These are phyloP conservation scores for Suillus decipiens DNA, from an alignment of 768 basidiomycete species.

Conservation along the genomic window DNA sequence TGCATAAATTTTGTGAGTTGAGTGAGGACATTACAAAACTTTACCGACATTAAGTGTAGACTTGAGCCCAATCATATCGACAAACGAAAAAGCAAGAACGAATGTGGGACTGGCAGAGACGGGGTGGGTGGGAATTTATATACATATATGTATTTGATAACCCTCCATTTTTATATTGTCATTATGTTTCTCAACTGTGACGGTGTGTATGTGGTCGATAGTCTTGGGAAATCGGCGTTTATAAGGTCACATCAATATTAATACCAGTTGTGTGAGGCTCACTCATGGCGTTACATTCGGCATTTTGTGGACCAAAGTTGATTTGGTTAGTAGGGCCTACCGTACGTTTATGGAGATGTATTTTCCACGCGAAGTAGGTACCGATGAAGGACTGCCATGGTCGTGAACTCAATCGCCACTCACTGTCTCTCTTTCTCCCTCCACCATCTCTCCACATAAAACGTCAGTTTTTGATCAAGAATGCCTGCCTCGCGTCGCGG, in stretches of 20 bases:
- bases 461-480: constrained; percentile 12
- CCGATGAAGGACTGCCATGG: constrained; percentile 12
- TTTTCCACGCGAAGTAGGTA: constrained; percentile 26
- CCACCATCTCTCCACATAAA: constrained; percentile 11
- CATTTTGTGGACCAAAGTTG: neutral
- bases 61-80: constrained; percentile 91
- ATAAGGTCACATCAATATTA: constrained; percentile 1
- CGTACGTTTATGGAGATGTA: constrained; percentile 9
- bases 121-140: constrained; percentile 3
- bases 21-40: neutral
- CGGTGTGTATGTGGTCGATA: neutral
- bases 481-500: constrained; percentile 78
- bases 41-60: constrained; percentile 77
- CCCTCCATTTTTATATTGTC: neutral
- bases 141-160: neutral
- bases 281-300: neutral
- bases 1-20: constrained; percentile 29
- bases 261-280: neutral
- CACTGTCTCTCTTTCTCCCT: constrained; percentile 16
- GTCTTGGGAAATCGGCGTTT: constrained; percentile 2
- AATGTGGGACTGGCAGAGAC: neutral
- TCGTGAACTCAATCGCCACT: constrained; percentile 21
- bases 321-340: constrained; percentile 2
- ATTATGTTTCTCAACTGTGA: neutral
- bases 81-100: neutral